These are phyloP conservation scores for Neurospora africana DNA, from an alignment of 495 filamentous ascomycete genomes.

Conservation along the genomic window DNA sequence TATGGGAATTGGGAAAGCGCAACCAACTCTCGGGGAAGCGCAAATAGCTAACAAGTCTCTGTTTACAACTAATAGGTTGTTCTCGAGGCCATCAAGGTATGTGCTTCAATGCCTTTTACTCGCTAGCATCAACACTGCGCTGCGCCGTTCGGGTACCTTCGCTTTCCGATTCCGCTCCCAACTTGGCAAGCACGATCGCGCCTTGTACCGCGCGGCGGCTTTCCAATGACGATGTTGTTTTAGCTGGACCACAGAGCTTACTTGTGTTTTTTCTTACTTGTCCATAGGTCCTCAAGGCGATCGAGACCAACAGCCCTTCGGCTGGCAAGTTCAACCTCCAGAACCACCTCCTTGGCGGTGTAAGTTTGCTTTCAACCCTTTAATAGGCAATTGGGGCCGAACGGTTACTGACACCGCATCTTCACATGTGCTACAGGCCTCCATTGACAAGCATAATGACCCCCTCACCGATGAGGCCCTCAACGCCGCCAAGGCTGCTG, in stretches of 20 bases:
- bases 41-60: background rate
- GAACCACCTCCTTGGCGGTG: constrained; percentile 85
- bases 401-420: background rate
- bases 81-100: constrained; percentile 75
- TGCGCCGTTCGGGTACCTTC: background rate
- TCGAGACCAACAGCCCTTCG: constrained; percentile 58
- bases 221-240: background rate
- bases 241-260: constrained; percentile 1
- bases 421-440: constrained; percentile 45
- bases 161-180: background rate
- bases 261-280: background rate
- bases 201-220: background rate
- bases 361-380: constrained; percentile 38
- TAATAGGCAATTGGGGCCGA: background rate
- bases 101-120: constrained; percentile 7
- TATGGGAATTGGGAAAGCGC: background rate
- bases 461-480: constrained; percentile 82
- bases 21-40: background rate
- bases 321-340: constrained; percentile 77
- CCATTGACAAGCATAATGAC: constrained; percentile 71
- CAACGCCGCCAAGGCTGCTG: constrained; percentile 73
- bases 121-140: background rate
- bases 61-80: constrained; percentile 33
- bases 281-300: constrained; percentile 58
- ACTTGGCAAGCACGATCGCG: background rate